These are phyloP conservation scores for Fusarium longipes DNA, from an alignment of 2,329 filamentous ascomycete species.

Conservation along the genomic window DNA sequence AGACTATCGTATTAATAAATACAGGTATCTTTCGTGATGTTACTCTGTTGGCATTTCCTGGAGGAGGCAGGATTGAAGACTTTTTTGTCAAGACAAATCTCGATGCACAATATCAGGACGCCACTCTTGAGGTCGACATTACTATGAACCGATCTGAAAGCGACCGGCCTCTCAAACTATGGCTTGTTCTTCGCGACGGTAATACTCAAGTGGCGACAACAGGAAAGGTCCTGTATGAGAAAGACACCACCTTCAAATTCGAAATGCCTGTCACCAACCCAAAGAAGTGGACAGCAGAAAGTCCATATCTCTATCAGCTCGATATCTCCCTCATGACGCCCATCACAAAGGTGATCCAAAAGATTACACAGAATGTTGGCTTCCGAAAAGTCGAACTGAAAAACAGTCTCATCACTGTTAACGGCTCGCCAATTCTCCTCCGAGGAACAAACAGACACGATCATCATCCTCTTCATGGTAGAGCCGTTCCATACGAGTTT, in stretches of 20 bases:
- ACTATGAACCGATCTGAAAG: rapidly evolving
- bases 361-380: background rate
- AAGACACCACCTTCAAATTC: rapidly evolving
- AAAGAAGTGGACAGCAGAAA: conserved; percentile 15
- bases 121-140: background rate
- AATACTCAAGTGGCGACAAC: background rate
- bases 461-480: conserved; percentile 6
- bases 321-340: background rate
- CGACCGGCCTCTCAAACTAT: rapidly evolving
- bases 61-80: background rate
- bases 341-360: background rate
- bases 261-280: background rate
- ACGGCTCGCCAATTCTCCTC: background rate
- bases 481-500: conserved; percentile 14
- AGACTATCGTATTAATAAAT: rapidly evolving
- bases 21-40: conserved; percentile 17
- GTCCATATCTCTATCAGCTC: conserved; percentile 3
- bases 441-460: conserved; percentile 18
- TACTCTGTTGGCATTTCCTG: background rate
- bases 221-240: rapidly evolving
- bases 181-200: background rate
- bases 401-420: background rate
- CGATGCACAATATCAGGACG: background rate
- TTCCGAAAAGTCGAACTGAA: conserved; percentile 16
- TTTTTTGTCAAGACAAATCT: conserved; percentile 12